A percentile compares a stretch with the other conserved stretches of the same genome.
These are phyloP conservation scores for Raffaelea arxii DNA, from an alignment of 2,329 filamentous ascomycete species.

Conservation along the genomic window DNA sequence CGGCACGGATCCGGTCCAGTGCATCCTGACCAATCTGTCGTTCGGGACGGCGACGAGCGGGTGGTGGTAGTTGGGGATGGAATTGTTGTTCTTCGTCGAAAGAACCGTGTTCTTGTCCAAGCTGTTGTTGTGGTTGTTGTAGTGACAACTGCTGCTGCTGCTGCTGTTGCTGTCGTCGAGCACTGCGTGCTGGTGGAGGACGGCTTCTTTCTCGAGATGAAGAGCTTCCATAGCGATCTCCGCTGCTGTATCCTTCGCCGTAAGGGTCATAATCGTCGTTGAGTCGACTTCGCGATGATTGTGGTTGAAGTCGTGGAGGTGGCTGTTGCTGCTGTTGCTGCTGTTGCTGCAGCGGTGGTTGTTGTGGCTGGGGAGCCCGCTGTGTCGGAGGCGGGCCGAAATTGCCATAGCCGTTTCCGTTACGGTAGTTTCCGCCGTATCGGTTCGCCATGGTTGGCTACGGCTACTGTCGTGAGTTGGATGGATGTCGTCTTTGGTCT, in stretches of 20 bases:
- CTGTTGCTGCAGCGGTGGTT: constrained; percentile 3
- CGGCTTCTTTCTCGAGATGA: constrained; percentile 17
- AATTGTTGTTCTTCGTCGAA: too few relatives aligned
- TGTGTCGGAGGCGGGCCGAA: constrained; percentile 21
- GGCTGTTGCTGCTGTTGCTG: too few relatives aligned
- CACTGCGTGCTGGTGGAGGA: constrained; percentile 18
- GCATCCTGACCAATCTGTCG: constrained; percentile 49
- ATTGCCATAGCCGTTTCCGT: constrained; percentile 34
- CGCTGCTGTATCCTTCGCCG: constrained; percentile 33
- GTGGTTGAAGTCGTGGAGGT: neutral
- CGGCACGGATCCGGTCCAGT: constrained; percentile 71
- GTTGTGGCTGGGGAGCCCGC: constrained; percentile 2
- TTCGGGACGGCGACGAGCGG: constrained; percentile 23
- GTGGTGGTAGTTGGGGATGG: too few relatives aligned
- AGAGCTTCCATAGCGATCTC: constrained; percentile 33
- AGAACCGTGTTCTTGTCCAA: neutral
- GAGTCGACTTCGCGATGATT: constrained; percentile 6
- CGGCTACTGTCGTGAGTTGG: too few relatives aligned
- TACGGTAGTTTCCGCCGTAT: constrained; percentile 37
- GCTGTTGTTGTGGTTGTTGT: neutral
- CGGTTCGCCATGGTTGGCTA: constrained; percentile 43
- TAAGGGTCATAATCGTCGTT: constrained; percentile 42
- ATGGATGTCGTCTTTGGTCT: too few relatives aligned
- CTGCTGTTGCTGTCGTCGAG: constrained; percentile 10
- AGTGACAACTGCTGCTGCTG: constrained; percentile 13